Evolutionary conservation across 2,329 filamentous ascomycete genomes (phyloP).

Genomic region (Arthrobotrys musiformis): DNA sequence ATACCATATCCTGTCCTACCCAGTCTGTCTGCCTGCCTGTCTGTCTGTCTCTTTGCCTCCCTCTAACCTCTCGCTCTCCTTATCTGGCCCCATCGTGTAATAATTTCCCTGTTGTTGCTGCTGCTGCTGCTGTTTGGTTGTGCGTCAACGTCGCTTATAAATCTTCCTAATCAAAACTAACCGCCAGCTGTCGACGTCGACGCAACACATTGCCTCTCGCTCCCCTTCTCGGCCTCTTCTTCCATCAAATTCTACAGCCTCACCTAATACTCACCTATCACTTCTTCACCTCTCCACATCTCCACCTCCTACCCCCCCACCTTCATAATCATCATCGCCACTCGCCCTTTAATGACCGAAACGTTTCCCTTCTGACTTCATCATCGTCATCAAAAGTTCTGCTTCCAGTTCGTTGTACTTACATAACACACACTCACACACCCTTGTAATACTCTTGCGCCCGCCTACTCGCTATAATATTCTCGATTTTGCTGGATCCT

Average conservation of each 20-base stretch:
- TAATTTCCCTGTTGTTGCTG: slow-evolving; percentile 19
- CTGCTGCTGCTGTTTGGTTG: slow-evolving; percentile 10
- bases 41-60: too few relatives aligned
- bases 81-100: neutral
- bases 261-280: slow-evolving; percentile 8
- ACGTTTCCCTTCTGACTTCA: slow-evolving; percentile 39
- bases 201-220: slow-evolving; percentile 25
- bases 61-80: neutral
- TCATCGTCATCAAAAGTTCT: slow-evolving; percentile 42
- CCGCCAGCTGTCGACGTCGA: slow-evolving; percentile 52
- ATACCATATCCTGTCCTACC: neutral
- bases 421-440: neutral
- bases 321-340: neutral
- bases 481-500: slow-evolving; percentile 38
- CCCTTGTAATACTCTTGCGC: slow-evolving; percentile 1
- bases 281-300: neutral
- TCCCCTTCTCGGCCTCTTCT: slow-evolving; percentile 13
- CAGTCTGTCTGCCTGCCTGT: too few relatives aligned
- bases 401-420: slow-evolving; percentile 18
- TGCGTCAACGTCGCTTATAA: slow-evolving; percentile 47
- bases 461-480: slow-evolving; percentile 28
- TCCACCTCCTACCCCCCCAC: neutral
- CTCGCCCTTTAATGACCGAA: slow-evolving; percentile 46
- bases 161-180: slow-evolving; percentile 43
- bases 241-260: slow-evolving; percentile 30